phyloP scores from a whole-genome alignment of 2,329 filamentous ascomycete species.

The Westerdykella sp. region DNA sequence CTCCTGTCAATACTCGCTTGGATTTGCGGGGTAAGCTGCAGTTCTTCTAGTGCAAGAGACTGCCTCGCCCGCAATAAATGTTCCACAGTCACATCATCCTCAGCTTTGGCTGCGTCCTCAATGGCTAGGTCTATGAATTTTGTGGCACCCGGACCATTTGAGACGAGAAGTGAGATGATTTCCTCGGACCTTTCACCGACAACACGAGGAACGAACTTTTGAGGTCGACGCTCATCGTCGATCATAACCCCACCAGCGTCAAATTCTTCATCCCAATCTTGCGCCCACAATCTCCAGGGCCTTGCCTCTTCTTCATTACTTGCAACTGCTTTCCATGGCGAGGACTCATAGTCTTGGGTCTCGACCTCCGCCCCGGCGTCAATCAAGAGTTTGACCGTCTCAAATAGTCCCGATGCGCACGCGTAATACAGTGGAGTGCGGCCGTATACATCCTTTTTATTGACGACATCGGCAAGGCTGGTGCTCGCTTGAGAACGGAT shows the following conservation, averaged over 20 bases:
- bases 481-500: background rate
- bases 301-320: background rate
- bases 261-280: too few species aligned
- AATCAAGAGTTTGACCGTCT: slow-evolving; percentile 9
- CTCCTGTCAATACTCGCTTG: too few species aligned
- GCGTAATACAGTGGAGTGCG: slow-evolving; percentile 12
- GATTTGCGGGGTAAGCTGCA: too few species aligned
- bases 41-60: too few species aligned
- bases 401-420: slow-evolving; percentile 7
- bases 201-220: background rate
- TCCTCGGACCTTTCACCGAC: slow-evolving; percentile 5
- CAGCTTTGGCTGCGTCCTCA: too few species aligned
- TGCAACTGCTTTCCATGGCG: background rate
- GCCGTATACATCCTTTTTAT: slow-evolving; percentile 4
- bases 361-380: slow-evolving; percentile 8
- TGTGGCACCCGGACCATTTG: too few species aligned
- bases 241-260: background rate
- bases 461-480: background rate
- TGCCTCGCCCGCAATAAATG: too few species aligned
- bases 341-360: background rate
- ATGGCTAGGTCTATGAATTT: too few species aligned
- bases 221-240: background rate
- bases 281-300: too few species aligned
- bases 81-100: too few species aligned
- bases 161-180: too few species aligned